Conservation (phyloP, 306 rosid genomes). For the Casuarina glauca region DNA sequence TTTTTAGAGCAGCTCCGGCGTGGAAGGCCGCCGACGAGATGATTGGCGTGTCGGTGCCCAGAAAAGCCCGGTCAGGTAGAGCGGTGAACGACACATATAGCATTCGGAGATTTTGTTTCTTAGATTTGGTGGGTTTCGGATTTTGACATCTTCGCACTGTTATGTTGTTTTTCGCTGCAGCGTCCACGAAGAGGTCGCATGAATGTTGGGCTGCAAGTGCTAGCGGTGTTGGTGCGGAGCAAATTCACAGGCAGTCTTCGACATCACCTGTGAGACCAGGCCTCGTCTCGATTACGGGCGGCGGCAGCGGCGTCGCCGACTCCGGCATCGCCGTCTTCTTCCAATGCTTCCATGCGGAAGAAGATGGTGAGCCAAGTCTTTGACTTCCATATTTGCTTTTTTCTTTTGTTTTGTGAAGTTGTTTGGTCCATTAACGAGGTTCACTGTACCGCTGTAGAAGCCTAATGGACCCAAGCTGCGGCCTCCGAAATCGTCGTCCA, state of each 20-base stretch:
- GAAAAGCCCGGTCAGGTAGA: conserved; percentile 97
- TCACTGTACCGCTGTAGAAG: conserved; percentile 52
- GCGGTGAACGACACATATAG: not conserved
- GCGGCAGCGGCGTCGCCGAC: conserved; percentile 37
- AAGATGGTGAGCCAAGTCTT: conserved; percentile 65
- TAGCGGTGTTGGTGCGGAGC: conserved; percentile 53
- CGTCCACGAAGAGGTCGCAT: conserved; percentile 86
- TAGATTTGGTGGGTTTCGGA: conserved; percentile 8
- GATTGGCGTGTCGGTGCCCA: conserved; percentile 90
- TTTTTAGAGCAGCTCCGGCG: conserved; percentile 65
- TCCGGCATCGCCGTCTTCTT: conserved; percentile 82
- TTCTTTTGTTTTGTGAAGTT: not conserved
- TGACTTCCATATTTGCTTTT: not conserved
- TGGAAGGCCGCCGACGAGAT: conserved; percentile 95
- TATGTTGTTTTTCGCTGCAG: conserved; percentile 39
- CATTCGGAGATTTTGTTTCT: not conserved
- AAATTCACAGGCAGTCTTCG: conserved; percentile 66
- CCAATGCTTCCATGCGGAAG: conserved; percentile 68
- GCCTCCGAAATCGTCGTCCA: conserved; percentile 64
- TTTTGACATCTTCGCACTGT: conserved; percentile 8
- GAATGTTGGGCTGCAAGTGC: conserved; percentile 79
- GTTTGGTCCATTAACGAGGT: conserved; percentile 30
- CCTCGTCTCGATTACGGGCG: conserved; percentile 21
- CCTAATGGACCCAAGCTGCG: conserved; percentile 66
- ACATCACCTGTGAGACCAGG: conserved; percentile 77